Evolutionary conservation across 495 filamentous ascomycete genomes (phyloP).

Genomic region (Emericellopsis terricola): DNA sequence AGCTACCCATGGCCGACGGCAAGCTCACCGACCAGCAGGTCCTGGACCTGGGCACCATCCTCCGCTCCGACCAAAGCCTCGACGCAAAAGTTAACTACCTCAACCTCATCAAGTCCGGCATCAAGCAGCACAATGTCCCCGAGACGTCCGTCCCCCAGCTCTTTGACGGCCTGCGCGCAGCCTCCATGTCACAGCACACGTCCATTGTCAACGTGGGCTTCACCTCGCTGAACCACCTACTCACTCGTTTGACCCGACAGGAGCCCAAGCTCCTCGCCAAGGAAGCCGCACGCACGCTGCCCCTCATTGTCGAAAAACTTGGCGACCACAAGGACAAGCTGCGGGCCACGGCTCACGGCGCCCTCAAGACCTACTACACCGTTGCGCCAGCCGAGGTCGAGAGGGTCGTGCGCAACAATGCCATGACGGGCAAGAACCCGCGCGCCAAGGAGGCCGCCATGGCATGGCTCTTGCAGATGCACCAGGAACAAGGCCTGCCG

Average conservation of each 20-base stretch:
- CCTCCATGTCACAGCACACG: conserved; percentile 53
- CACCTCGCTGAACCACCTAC: conserved; percentile 66
- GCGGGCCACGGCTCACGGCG: conserved; percentile 48
- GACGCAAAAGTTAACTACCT: conserved; percentile 56
- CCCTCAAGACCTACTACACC: conserved; percentile 57
- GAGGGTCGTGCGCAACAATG: conserved; percentile 55
- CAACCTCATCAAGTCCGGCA: conserved; percentile 59
- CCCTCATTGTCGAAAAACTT: conserved; percentile 65
- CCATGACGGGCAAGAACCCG: conserved; percentile 61
- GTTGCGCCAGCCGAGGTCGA: conserved; percentile 55
- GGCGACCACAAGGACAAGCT: conserved; percentile 78
- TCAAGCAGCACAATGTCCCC: conserved; percentile 77
- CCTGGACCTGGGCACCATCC: conserved; percentile 40
- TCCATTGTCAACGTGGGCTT: conserved; percentile 56
- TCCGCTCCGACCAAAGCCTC: conserved; percentile 51
- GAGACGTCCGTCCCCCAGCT: conserved; percentile 50
- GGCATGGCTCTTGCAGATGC: conserved; percentile 75
- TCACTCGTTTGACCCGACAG: conserved; percentile 69
- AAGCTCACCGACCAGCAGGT: conserved; percentile 45
- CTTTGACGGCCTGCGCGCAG: conserved; percentile 53
- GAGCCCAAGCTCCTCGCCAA: conserved; percentile 51
- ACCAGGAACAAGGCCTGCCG: conserved; percentile 52
- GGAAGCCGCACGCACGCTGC: conserved; percentile 44
- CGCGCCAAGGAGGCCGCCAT: conserved; percentile 68
- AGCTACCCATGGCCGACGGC: conserved; percentile 31